phyloP scores from a whole-genome alignment of 805 yeast species.

The Sugiyamaella marilandica region DNA sequence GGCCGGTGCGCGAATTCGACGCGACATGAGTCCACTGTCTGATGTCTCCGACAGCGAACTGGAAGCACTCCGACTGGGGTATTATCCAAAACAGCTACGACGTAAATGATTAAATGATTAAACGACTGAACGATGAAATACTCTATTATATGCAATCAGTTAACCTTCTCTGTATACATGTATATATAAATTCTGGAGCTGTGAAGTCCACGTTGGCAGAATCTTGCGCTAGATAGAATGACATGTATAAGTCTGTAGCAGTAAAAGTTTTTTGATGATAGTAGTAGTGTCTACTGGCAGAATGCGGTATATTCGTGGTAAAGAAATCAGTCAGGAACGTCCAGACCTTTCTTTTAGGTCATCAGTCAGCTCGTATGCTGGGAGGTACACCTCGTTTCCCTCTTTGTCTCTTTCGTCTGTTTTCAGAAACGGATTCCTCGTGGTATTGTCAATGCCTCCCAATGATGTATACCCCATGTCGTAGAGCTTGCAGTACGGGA shows the following conservation, averaged over 20 bases:
- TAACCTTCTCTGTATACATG: too few species aligned
- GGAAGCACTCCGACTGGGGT: constrained; percentile 6
- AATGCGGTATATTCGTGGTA: too few species aligned
- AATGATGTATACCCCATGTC: constrained; percentile 84
- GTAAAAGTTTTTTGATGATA: too few species aligned
- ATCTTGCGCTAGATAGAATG: background rate
- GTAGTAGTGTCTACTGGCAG: too few species aligned
- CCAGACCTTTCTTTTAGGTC: constrained; percentile 57
- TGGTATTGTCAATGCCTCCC: constrained; percentile 72
- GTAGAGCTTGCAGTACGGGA: constrained; percentile 71
- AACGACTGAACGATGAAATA: too few species aligned
- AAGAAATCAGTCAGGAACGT: constrained; percentile 19
- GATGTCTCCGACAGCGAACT: constrained; percentile 16
- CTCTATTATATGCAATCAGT: background rate
- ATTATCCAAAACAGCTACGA: background rate
- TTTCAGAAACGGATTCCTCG: constrained; percentile 60
- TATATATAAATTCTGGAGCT: background rate
- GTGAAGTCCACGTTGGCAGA: background rate
- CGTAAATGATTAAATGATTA: background rate
- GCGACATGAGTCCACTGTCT: constrained; percentile 19
- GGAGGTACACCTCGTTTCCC: constrained; percentile 50
- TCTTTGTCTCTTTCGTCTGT: constrained; percentile 20
- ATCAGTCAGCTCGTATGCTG: constrained; percentile 43
- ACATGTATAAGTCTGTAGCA: too few species aligned
- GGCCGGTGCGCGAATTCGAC: constrained; percentile 25